A percentile compares a stretch with the other conserved stretches of the same genome.
Conservation (phyloP, 257 asterid species). For the Hygrophila difformis region DNA sequence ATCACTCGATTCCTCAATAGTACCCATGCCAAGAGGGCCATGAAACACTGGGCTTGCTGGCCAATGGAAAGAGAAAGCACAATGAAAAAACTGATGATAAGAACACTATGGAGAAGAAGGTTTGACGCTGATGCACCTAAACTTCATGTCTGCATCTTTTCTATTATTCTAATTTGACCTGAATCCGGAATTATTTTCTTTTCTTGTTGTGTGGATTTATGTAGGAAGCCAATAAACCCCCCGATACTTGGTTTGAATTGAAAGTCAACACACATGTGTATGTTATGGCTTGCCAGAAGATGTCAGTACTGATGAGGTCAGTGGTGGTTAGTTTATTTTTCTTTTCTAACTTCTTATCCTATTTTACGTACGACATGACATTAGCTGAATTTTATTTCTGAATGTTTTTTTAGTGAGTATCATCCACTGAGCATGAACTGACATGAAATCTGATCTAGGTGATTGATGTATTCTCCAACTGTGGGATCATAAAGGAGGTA, state of each 20-base stretch:
- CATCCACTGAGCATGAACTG: not conserved
- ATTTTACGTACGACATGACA: not conserved
- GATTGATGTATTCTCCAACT: conserved; percentile 82
- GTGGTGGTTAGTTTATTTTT: conserved; percentile 15
- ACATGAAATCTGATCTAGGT: conserved; percentile 35
- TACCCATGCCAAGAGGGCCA: no score
- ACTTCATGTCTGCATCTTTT: no score
- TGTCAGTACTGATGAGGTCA: conserved; percentile 81
- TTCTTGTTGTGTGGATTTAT: conserved; percentile 2
- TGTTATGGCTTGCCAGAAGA: conserved; percentile 90
- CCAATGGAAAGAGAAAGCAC: conserved; percentile 61
- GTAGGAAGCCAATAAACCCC: conserved; percentile 94
- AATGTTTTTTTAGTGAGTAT: not conserved
- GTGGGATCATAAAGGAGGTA: conserved; percentile 96
- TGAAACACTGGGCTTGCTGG: no score
- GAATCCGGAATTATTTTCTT: not conserved
- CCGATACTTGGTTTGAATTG: conserved; percentile 92
- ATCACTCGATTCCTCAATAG: no score
- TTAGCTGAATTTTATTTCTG: not conserved
- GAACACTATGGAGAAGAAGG: conserved; percentile 67
- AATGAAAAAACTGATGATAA: conserved; percentile 51
- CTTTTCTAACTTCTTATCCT: not conserved
- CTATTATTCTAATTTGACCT: not conserved
- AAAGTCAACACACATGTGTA: conserved; percentile 97
- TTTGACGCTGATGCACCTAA: conserved; percentile 7